Conservation (phyloP, 768 basidiomycete genomes). For the Termitomyces titanicus region DNA sequence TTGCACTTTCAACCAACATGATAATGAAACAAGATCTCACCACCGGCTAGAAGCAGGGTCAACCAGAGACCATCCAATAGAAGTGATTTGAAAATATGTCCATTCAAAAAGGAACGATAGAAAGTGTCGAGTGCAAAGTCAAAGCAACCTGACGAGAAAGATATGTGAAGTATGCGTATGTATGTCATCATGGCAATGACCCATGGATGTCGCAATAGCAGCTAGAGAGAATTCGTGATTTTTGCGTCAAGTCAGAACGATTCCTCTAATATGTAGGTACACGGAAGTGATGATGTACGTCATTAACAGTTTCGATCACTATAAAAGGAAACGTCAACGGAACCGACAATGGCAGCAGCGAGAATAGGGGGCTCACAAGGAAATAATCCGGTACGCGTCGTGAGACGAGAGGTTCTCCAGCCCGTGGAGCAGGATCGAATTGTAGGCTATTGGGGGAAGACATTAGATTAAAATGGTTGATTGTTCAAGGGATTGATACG, state of each 20-base stretch:
- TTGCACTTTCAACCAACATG: too few species aligned
- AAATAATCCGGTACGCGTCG: slow-evolving; percentile 94
- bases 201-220: not conserved
- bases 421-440: slow-evolving; percentile 98
- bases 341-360: not conserved
- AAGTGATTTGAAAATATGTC: not conserved
- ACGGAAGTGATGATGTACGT: slow-evolving; percentile 19
- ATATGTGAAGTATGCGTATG: slow-evolving; percentile 1
- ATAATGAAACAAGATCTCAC: too few species aligned
- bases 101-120: slow-evolving; percentile 3
- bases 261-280: slow-evolving; percentile 20
- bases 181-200: slow-evolving; percentile 5
- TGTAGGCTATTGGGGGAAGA: slow-evolving; percentile 67
- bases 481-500: slow-evolving; percentile 25
- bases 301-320: slow-evolving; percentile 23
- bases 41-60: too few species aligned
- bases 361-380: slow-evolving; percentile 59
- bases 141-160: not conserved
- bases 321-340: not conserved
- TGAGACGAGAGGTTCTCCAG: slow-evolving; percentile 97
- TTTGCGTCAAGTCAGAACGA: slow-evolving; percentile 8
- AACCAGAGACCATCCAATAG: not conserved
- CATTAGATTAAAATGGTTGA: not conserved
- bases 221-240: slow-evolving; percentile 4
- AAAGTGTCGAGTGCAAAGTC: not conserved